These are phyloP conservation scores for Aurinia saxatilis DNA, from an alignment of 345 rosid genomes.

Conservation along the genomic window DNA sequence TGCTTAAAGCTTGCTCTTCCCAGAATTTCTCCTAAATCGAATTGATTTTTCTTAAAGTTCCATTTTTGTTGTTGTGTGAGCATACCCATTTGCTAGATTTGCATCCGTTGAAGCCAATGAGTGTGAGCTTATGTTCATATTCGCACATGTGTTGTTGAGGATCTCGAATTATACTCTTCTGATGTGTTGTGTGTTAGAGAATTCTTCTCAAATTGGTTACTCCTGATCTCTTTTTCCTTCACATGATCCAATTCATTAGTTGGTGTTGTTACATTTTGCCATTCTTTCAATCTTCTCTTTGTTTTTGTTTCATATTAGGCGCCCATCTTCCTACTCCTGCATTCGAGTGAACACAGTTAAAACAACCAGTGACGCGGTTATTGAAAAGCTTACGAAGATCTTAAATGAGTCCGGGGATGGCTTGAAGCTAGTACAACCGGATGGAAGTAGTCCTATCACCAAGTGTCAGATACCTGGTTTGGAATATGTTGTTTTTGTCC, in stretches of 20 bases:
- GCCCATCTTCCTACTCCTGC: constrained; percentile 81
- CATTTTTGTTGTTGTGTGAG: neutral
- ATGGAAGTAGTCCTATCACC: constrained; percentile 33
- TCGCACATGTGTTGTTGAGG: neutral
- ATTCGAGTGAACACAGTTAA: constrained; percentile 76
- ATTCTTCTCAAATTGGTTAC: neutral
- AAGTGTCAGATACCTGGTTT: constrained; percentile 70
- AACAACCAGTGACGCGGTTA: constrained; percentile 58
- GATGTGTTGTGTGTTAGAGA: neutral
- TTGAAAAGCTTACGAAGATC: constrained; percentile 52
- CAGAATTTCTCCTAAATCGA: neutral
- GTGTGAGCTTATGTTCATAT: neutral
- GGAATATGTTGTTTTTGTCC: constrained; percentile 75
- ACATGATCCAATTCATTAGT: neutral
- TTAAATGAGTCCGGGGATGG: constrained; percentile 28
- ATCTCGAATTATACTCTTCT: neutral
- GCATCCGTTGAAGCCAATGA: neutral
- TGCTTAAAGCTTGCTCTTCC: neutral
- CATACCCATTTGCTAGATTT: neutral
- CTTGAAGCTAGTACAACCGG: constrained; percentile 13
- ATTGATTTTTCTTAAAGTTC: neutral
- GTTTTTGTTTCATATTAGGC: constrained; percentile 35
- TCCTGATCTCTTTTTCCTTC: neutral
- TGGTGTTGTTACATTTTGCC: neutral
- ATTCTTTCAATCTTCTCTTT: neutral